phyloP scores from a whole-genome alignment of 305 asterid species.

The Euphrasia arctica region DNA sequence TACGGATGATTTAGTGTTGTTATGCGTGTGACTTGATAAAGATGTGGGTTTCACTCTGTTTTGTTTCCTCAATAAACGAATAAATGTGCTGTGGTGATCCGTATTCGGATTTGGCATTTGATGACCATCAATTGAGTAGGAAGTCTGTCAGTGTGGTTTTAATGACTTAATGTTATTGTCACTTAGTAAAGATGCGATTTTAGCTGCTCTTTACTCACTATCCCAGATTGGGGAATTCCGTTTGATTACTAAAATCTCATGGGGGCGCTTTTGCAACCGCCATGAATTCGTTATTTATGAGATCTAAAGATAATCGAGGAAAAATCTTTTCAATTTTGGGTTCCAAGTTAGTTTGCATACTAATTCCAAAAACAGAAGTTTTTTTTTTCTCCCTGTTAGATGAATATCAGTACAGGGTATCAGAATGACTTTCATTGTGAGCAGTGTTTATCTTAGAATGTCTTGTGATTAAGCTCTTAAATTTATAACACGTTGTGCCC shows the following conservation, averaged over 20 bases:
- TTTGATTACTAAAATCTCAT: constrained; percentile 3
- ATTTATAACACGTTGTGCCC: not conserved
- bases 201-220: too few relatives aligned
- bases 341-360: too few relatives aligned
- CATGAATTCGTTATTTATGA: not conserved
- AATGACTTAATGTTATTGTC: too few relatives aligned
- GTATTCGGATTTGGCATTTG: constrained; percentile 6
- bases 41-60: constrained; percentile 22
- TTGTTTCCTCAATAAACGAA: constrained; percentile 1
- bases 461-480: too few relatives aligned
- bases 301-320: constrained; percentile 1
- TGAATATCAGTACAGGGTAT: too few relatives aligned
- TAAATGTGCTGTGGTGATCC: not conserved
- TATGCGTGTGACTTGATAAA: constrained; percentile 12
- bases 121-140: not conserved
- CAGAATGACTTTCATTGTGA: too few relatives aligned
- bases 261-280: not conserved
- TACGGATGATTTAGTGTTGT: not conserved
- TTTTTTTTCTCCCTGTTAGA: too few relatives aligned
- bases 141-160: not conserved
- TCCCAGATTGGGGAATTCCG: not conserved
- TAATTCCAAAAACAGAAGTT: too few relatives aligned
- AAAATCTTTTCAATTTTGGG: not conserved
- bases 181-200: constrained; percentile 11
- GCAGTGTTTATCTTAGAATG: too few relatives aligned